Conservation (phyloP, 148 eudicot species). For the Suaeda aralocaspica region DNA sequence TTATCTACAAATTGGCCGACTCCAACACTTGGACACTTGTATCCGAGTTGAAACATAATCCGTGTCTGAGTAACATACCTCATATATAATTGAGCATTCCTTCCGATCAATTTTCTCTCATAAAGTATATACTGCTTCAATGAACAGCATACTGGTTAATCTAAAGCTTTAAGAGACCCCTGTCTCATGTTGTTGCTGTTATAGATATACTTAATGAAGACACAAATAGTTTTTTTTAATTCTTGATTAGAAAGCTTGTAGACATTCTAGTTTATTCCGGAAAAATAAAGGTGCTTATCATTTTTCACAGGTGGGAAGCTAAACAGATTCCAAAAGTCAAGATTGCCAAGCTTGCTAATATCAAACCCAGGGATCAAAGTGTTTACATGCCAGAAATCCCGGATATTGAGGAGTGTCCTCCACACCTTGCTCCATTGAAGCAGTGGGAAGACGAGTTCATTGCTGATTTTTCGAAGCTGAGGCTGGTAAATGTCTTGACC, state of each 20-base stretch:
- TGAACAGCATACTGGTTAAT: background rate
- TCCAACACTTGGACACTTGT: too few relatives aligned
- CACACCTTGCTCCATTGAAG: constrained; percentile 57
- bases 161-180: background rate
- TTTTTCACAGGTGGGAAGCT: constrained; percentile 79
- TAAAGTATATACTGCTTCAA: background rate
- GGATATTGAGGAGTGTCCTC: constrained; percentile 70
- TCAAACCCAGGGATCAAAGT: constrained; percentile 59
- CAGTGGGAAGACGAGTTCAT: constrained; percentile 83
- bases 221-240: background rate
- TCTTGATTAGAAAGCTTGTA: constrained; percentile 2
- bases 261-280: background rate
- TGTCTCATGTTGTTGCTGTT: background rate
- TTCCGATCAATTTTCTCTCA: too few relatives aligned
- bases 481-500: constrained; percentile 45
- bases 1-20: too few relatives aligned
- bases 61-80: too few relatives aligned
- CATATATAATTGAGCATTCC: too few relatives aligned
- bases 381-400: constrained; percentile 88
- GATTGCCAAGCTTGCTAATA: constrained; percentile 56
- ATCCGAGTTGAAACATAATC: too few relatives aligned
- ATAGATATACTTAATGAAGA: background rate
- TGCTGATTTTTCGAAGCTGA: constrained; percentile 66
- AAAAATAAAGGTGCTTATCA: background rate
- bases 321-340: constrained; percentile 70